Evolutionary conservation across 768 basidiomycete species (phyloP).

Genomic region (Boletus eberwhitei): DNA sequence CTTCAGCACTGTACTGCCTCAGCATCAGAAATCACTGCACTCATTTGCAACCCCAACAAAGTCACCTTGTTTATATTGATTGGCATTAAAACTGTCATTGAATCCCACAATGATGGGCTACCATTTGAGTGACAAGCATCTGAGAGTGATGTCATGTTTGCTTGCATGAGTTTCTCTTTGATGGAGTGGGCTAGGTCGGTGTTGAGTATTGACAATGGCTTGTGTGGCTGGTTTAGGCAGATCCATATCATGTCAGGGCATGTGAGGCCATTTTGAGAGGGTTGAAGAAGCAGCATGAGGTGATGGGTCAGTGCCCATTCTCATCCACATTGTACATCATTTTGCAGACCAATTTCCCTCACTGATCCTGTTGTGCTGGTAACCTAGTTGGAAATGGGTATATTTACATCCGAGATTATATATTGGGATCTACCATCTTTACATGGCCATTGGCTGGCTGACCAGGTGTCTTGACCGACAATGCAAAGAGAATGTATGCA

Average conservation of each 20-base stretch:
- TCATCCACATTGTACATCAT: slow-evolving; percentile 55
- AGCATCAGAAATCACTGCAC: slow-evolving; percentile 17
- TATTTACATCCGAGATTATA: background rate
- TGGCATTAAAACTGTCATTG: slow-evolving; percentile 28
- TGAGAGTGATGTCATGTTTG: slow-evolving; percentile 41
- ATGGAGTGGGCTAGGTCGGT: no score
- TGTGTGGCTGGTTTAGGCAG: slow-evolving; percentile 28
- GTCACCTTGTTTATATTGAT: slow-evolving; percentile 6
- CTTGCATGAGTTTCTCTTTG: slow-evolving; percentile 27
- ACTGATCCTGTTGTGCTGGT: background rate
- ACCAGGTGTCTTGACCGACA: slow-evolving; percentile 41
- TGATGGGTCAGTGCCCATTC: slow-evolving; percentile 40
- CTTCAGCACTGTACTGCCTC: slow-evolving; percentile 15
- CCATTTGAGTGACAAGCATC: slow-evolving; percentile 41
- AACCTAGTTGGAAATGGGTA: slow-evolving; percentile 48
- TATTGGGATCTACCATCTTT: background rate
- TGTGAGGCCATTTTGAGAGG: slow-evolving; percentile 47
- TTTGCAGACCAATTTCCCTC: no score
- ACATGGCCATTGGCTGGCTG: background rate
- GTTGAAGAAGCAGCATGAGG: slow-evolving; percentile 43
- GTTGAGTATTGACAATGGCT: background rate
- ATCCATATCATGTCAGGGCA: slow-evolving; percentile 43
- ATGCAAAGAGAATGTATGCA: slow-evolving; percentile 38
- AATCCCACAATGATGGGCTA: slow-evolving; percentile 39
- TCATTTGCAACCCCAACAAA: slow-evolving; percentile 28